Evolutionary conservation across 129 eudicot species (phyloP).

Genomic region (Ambrosia trifida): DNA sequence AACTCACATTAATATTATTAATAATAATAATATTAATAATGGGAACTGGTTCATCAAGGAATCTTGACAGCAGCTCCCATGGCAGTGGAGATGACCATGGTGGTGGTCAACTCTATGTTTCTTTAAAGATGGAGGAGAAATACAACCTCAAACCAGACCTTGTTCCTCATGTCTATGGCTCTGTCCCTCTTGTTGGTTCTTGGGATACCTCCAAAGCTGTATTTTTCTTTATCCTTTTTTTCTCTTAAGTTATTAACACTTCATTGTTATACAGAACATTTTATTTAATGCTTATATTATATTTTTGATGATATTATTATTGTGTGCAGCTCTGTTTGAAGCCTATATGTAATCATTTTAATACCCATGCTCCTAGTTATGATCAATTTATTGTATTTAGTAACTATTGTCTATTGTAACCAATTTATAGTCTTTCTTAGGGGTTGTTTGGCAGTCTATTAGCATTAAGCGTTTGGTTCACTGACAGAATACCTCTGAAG

Average conservation of each 20-base stretch:
- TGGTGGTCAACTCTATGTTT: conserved; percentile 93
- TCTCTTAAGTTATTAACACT: background rate
- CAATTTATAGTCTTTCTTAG: too few relatives aligned
- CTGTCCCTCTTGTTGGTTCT: conserved; percentile 90
- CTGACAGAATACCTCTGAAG: too few relatives aligned
- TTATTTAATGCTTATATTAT: too few relatives aligned
- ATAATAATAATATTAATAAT: conserved; percentile 23
- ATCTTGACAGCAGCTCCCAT: conserved; percentile 53
- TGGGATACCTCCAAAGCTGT: conserved; percentile 97
- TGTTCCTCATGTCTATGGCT: conserved; percentile 86
- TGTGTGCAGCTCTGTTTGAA: conserved; percentile 6
- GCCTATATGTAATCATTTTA: too few relatives aligned
- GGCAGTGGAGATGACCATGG: conserved; percentile 66
- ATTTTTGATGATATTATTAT: too few relatives aligned
- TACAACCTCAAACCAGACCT: conserved; percentile 54
- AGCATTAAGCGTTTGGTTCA: too few relatives aligned
- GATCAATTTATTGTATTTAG: too few relatives aligned
- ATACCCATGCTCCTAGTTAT: too few relatives aligned
- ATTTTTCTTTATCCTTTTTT: background rate
- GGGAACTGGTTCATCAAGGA: conserved; percentile 80
- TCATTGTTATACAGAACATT: background rate
- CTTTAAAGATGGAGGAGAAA: conserved; percentile 97
- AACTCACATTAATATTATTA: background rate
- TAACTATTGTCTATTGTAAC: too few relatives aligned
- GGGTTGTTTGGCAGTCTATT: too few relatives aligned